Evolutionary conservation across 2,329 filamentous ascomycete species (phyloP).

Genomic region (Dothidotthia symphoricarpi): DNA sequence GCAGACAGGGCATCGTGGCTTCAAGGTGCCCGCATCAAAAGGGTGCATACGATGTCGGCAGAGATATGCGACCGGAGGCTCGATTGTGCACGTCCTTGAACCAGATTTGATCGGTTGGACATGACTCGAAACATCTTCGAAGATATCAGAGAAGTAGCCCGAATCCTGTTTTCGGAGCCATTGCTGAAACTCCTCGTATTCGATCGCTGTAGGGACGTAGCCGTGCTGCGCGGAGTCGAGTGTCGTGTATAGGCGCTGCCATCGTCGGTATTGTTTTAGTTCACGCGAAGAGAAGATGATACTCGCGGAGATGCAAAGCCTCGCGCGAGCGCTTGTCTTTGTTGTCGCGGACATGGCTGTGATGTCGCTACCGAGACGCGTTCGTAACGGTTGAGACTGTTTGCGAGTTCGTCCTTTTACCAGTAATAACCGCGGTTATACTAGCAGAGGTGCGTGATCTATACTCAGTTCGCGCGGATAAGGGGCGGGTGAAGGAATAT

Average conservation of each 20-base stretch:
- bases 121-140: conserved; percentile 25
- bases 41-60: conserved; percentile 29
- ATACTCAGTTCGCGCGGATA: too few relatives aligned
- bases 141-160: conserved; percentile 32
- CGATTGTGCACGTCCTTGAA: conserved; percentile 1
- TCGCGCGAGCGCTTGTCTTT: not conserved
- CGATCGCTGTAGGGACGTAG: conserved; percentile 23
- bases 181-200: conserved; percentile 32
- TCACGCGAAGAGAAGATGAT: conserved; percentile 25
- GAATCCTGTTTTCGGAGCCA: conserved; percentile 33
- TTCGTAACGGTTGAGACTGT: too few relatives aligned
- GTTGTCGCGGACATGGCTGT: too few relatives aligned
- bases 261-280: conserved; percentile 30
- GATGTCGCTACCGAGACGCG: too few relatives aligned
- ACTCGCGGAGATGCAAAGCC: conserved; percentile 21
- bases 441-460: too few relatives aligned
- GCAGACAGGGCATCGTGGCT: conserved; percentile 30
- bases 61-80: conserved; percentile 14
- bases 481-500: too few relatives aligned
- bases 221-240: conserved; percentile 18
- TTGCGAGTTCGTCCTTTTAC: too few relatives aligned
- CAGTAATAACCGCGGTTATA: too few relatives aligned
- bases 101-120: conserved; percentile 6
- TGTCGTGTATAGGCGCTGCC: conserved; percentile 25
- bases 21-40: conserved; percentile 7